Evolutionary conservation across 73 alveolate species (phyloP), one percentile per base, ranked within the genome.

Genomic region (Paramecium caudatum): DNA sequence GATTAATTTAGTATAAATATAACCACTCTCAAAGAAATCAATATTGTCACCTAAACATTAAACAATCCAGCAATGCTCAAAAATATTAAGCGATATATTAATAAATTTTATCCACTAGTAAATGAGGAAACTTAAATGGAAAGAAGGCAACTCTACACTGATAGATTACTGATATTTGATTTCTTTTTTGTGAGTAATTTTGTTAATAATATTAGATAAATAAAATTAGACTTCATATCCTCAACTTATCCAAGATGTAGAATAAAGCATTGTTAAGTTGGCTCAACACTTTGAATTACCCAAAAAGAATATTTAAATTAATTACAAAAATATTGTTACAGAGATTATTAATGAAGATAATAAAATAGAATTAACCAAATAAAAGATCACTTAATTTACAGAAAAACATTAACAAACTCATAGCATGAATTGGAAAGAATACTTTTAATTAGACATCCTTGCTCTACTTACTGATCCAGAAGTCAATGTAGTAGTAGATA

Each of bases 371-470:
- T 74, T 45, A 19, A 13, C 16, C 5, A 74, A 74, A 23, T 12
- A 37, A 41, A 43, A 10, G 32, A 27, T 74, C 0, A 74, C 36
- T 16, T 41, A 74, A 16, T 1, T 41, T 16, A 39, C 32, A n/a
- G 30, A 74, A 12, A 5, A 45, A 41, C 17, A 45, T 19, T 34
- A 19, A 37, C 34, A 74, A 21, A 4, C n/a, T 10, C 41, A 74
- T 39, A 23, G 17, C 19, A 41, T 74, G 68, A 74, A 37, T 74
- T 74, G 88, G 88, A 37, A 39, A 13, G 88, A 74, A 13, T 74
- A 39, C 19, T 74, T 21, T 13, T 34, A 74, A 21, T 19, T 74
- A 37, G 43, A 74, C 43, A 65, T 65, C 17, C 15, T 74, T 1
- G 19, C 47, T 12, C 36, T 74, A 5, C 16, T 39, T 21, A 43